Conservation (phyloP, 2,329 filamentous ascomycete species). For the Exophiala bonariae region DNA sequence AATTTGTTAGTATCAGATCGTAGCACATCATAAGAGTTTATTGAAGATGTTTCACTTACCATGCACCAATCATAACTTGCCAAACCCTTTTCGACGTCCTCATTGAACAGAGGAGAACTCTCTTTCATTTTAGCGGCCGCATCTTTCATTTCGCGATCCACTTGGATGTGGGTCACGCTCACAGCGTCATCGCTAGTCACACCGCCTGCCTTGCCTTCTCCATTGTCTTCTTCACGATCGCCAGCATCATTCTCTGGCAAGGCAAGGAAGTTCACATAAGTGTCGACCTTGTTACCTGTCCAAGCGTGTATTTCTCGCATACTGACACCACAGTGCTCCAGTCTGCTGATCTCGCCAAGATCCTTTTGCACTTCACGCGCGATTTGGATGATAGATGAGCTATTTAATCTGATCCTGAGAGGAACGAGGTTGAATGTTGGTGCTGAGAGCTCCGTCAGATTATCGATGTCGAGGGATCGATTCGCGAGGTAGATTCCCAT, state of each 20-base stretch:
- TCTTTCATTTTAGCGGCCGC: neutral
- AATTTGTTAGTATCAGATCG: conserved; percentile 21
- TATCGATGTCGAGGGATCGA: conserved; percentile 55
- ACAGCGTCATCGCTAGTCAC: neutral
- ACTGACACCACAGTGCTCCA: conserved; percentile 58
- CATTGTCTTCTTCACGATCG: neutral
- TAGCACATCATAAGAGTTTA: conserved; percentile 5
- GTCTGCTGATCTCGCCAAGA: conserved; percentile 59
- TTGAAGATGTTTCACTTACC: neutral
- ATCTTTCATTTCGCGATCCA: conserved; percentile 5
- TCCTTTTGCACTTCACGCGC: conserved; percentile 68
- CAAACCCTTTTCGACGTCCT: conserved; percentile 18
- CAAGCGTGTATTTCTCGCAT: conserved; percentile 72
- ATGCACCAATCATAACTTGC: conserved; percentile 16
- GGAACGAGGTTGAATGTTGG: conserved; percentile 82
- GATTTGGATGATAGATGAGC: conserved; percentile 44
- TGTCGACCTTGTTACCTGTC: conserved; percentile 70
- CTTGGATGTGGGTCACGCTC: conserved; percentile 9
- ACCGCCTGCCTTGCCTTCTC: neutral
- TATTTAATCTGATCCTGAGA: conserved; percentile 54
- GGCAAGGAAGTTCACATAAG: conserved; percentile 79
- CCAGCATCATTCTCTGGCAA: conserved; percentile 39
- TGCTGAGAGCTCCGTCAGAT: conserved; percentile 53
- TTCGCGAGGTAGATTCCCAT: conserved; percentile 86
- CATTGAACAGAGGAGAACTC: conserved; percentile 20